Evolutionary conservation across 176 grass and related monocot species (phyloP), one percentile per base, ranked within the genome.

Genomic region (Zea luxurians): DNA sequence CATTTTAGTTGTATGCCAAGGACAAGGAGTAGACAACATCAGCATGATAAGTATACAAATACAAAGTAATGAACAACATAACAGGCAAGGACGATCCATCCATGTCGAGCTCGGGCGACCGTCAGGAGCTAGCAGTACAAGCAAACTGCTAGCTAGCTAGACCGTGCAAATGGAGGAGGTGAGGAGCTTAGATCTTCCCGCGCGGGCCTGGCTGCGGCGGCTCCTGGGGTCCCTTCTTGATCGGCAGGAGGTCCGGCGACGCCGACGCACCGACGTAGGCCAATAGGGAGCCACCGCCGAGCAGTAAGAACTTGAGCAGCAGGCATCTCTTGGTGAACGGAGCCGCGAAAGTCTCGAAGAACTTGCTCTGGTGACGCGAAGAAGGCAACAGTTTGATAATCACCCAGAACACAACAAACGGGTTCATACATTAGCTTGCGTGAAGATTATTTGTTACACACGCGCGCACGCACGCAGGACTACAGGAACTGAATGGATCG

Each of bases 141-240:
- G 34, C 17, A 48, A 27, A 53, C 40, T 40, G 61, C n/a, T 44
- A 20, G 27, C n/a, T 44, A 20, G 27, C 55, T 9, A 57, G 21
- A 34, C 58, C 21, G 67, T 10, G 10, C 13, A 21, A 64, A n/a
- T 20, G 37, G 12, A 50, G 15, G 43, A 34, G 17, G 1, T 41
- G 12, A 60, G 27, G 27, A 27, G 6, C 55, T 89, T 90, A 96
- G 85, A 96, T 95, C 90, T 99, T 99, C 86, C 57, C 96, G 44
- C 90, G 90, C 7, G 96, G 92, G 4, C 96, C 96, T 7, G 42
- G 59, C 62, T 75, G 48, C 27, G 96, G 92, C 4, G 96, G 96
- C 66, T 86, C 76, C 87, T 99, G 96, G 9, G 96, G 96, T 11
- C 96, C 96, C 88, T 96, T 96, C 96, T 95, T 95, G 88, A 99